Percentiles rank a stretch among this genome's conserved stretches.
Evolutionary conservation across 2,329 filamentous ascomycete species (phyloP).

Genomic region (Chrysosporium queenslandicum): DNA sequence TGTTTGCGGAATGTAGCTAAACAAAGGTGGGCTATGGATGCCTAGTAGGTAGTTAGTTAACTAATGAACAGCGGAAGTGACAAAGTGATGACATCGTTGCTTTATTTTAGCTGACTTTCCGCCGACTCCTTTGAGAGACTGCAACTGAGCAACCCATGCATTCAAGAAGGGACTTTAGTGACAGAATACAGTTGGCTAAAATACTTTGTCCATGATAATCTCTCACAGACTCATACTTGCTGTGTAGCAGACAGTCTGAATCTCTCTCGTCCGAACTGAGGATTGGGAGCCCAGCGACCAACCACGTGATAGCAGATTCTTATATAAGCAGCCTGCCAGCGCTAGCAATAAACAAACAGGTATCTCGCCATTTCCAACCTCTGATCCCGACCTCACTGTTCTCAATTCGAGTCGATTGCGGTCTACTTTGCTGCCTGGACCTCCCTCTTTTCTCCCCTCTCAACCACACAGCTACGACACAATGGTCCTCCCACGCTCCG

Average conservation of each 20-base stretch:
- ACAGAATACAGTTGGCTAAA: no score
- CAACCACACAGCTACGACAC: conserved; percentile 5
- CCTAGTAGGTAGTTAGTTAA: neutral
- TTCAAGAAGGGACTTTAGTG: no score
- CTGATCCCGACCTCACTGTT: conserved; percentile 3
- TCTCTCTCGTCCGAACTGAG: no score
- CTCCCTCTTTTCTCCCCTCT: conserved; percentile 1
- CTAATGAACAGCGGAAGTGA: no score
- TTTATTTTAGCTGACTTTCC: neutral
- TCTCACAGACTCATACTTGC: no score
- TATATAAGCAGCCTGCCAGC: neutral
- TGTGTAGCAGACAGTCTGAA: no score
- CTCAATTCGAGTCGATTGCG: conserved; percentile 9
- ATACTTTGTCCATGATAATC: no score
- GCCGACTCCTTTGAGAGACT: neutral
- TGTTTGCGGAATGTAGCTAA: neutral
- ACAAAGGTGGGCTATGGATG: conserved; percentile 7
- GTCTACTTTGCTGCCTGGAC: neutral
- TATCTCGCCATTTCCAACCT: conserved; percentile 11
- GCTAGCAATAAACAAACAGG: no score
- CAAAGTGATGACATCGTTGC: conserved; percentile 1
- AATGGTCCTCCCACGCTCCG: conserved; percentile 30
- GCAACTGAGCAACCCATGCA: no score
- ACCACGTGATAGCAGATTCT: neutral
- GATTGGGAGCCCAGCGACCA: no score